Evolutionary conservation across 352 stramenopile genomes (phyloP).

Genomic region (Pythium coloratum): DNA sequence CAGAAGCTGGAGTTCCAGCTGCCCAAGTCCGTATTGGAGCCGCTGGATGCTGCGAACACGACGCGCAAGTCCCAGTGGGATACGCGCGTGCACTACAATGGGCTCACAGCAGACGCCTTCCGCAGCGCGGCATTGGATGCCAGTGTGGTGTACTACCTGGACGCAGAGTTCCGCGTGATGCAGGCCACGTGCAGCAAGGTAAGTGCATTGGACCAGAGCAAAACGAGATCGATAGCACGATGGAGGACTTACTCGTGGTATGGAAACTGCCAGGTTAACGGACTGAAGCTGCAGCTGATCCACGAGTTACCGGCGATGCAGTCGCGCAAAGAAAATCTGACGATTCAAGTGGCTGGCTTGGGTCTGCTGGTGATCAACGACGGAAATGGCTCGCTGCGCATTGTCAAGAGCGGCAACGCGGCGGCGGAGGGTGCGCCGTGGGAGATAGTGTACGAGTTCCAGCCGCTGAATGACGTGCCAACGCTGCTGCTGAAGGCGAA

Average conservation of each 20-base stretch:
- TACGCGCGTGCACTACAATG: constrained; percentile 66
- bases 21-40: constrained; percentile 33
- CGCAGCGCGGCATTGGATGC: constrained; percentile 29
- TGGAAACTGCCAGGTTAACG: constrained; percentile 2
- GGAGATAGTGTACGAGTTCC: constrained; percentile 51
- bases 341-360: constrained; percentile 53
- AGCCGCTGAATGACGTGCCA: constrained; percentile 36
- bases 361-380: constrained; percentile 72
- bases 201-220: too few relatives aligned
- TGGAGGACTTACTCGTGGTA: background rate
- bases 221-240: too few relatives aligned
- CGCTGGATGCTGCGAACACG: constrained; percentile 45
- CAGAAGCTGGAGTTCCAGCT: constrained; percentile 35
- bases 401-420: constrained; percentile 40
- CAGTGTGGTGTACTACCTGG: constrained; percentile 65
- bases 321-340: constrained; percentile 57
- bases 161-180: constrained; percentile 60
- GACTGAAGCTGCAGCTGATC: constrained; percentile 31
- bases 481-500: constrained; percentile 48
- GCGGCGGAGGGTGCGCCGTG: constrained; percentile 35
- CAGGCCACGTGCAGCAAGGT: constrained; percentile 45
- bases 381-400: constrained; percentile 52
- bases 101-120: constrained; percentile 59
- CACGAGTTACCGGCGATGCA: constrained; percentile 40
- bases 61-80: constrained; percentile 78